Conservation (phyloP, 192 early-diverging fungal species). For the Coemansia sp. region DNA sequence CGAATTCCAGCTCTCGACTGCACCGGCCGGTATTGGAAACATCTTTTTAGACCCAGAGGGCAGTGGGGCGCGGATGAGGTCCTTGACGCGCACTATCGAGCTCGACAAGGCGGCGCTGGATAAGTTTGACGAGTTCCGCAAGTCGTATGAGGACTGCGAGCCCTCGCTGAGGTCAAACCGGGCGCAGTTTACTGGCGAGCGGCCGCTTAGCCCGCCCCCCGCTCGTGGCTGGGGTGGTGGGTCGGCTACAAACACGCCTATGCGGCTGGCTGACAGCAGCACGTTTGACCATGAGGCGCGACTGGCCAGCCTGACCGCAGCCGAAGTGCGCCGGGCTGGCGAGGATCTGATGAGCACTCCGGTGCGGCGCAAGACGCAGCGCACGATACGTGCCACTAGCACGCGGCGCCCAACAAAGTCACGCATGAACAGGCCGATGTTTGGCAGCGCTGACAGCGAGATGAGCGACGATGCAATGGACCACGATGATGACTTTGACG, state of each 20-base stretch:
- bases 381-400: slow-evolving; percentile 26
- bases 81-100: slow-evolving; percentile 11
- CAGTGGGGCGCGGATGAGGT: slow-evolving; percentile 16
- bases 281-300: slow-evolving; percentile 25
- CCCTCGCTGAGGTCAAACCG: slow-evolving; percentile 40
- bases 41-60: slow-evolving; percentile 28
- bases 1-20: slow-evolving; percentile 1
- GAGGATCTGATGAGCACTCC: slow-evolving; percentile 52
- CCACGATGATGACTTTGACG: slow-evolving; percentile 19
- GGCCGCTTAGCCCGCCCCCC: slow-evolving; percentile 47
- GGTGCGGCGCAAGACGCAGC: slow-evolving; percentile 24
- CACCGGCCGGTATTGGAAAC: not conserved
- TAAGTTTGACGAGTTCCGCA: slow-evolving; percentile 48
- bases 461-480: slow-evolving; percentile 26
- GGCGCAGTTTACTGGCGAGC: slow-evolving; percentile 44
- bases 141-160: slow-evolving; percentile 47
- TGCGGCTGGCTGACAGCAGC: slow-evolving; percentile 19
- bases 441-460: slow-evolving; percentile 28
- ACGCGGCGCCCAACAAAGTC: slow-evolving; percentile 29
- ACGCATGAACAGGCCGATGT: slow-evolving; percentile 27
- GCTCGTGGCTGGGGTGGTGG: slow-evolving; percentile 24
- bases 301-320: slow-evolving; percentile 18
- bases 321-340: slow-evolving; percentile 42
- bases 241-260: slow-evolving; percentile 16
- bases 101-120: slow-evolving; percentile 35